Evolutionary conservation across 768 basidiomycete species (phyloP).

Genomic region (Lyophyllum decastes): DNA sequence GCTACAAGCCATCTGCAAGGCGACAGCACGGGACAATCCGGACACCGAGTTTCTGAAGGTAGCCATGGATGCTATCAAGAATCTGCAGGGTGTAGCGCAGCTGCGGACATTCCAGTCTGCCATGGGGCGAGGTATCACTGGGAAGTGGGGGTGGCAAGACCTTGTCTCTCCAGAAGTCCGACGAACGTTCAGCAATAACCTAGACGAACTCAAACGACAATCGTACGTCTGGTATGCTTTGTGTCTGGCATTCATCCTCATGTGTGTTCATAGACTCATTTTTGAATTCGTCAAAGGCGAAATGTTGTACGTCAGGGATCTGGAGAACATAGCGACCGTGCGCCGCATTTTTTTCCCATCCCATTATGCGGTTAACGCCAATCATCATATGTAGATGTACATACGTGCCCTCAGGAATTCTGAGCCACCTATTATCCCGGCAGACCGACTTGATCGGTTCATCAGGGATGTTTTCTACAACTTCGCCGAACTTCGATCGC

Average conservation of each 20-base stretch:
- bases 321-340: constrained; percentile 85
- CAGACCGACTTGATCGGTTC: constrained; percentile 72
- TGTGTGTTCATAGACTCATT: constrained; percentile 59
- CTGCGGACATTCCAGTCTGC: constrained; percentile 88
- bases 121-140: constrained; percentile 78
- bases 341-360: constrained; percentile 21
- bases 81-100: constrained; percentile 78
- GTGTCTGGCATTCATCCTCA: background rate
- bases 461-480: constrained; percentile 91
- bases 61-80: constrained; percentile 81
- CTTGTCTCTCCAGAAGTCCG: constrained; percentile 68
- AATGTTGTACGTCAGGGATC: constrained; percentile 95
- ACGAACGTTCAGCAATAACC: constrained; percentile 48
- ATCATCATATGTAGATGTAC: constrained; percentile 65
- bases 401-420: constrained; percentile 72
- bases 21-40: constrained; percentile 78
- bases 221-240: constrained; percentile 50
- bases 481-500: constrained; percentile 69
- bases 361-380: background rate
- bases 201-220: constrained; percentile 82
- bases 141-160: constrained; percentile 90
- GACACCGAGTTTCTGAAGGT: constrained; percentile 81
- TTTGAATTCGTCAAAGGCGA: constrained; percentile 96
- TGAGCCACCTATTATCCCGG: constrained; percentile 78
- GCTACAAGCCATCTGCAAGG: constrained; percentile 82